phyloP scores from a whole-genome alignment of 108 stramenopile species.

The Nitzschia sp. region DNA sequence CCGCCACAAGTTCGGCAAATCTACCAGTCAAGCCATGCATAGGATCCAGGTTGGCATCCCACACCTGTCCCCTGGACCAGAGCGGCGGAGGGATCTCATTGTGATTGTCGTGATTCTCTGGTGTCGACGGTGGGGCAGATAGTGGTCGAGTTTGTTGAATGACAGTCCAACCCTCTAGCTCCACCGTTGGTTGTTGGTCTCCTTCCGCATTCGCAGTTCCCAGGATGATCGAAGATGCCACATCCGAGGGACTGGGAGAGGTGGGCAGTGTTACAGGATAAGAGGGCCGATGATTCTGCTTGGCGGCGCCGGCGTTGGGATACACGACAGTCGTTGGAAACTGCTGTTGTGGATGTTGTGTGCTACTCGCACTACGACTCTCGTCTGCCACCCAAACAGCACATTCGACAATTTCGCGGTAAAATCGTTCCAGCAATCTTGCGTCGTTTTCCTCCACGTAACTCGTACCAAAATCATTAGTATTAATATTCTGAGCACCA shows the following conservation, averaged over 20 bases:
- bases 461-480: too few relatives aligned
- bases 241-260: slow-evolving; percentile 18
- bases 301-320: background rate
- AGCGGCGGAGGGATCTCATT: background rate
- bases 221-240: background rate
- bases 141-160: slow-evolving; percentile 37
- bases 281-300: background rate
- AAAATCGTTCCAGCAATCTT: slow-evolving; percentile 59
- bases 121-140: background rate
- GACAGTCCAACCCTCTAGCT: slow-evolving; percentile 38
- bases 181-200: slow-evolving; percentile 9
- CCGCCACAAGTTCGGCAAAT: slow-evolving; percentile 6
- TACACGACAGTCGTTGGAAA: background rate
- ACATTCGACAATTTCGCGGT: slow-evolving; percentile 73
- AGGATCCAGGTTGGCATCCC: slow-evolving; percentile 56
- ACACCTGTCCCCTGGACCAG: slow-evolving; percentile 23
- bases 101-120: background rate
- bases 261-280: slow-evolving; percentile 6
- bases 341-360: background rate
- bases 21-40: slow-evolving; percentile 32
- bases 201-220: too few relatives aligned
- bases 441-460: slow-evolving; percentile 50
- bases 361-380: background rate
- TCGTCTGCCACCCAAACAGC: slow-evolving; percentile 37
- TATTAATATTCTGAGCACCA: background rate